phyloP scores from a whole-genome alignment of 768 basidiomycete genomes.

The Tylopilus vinaceipallidus region DNA sequence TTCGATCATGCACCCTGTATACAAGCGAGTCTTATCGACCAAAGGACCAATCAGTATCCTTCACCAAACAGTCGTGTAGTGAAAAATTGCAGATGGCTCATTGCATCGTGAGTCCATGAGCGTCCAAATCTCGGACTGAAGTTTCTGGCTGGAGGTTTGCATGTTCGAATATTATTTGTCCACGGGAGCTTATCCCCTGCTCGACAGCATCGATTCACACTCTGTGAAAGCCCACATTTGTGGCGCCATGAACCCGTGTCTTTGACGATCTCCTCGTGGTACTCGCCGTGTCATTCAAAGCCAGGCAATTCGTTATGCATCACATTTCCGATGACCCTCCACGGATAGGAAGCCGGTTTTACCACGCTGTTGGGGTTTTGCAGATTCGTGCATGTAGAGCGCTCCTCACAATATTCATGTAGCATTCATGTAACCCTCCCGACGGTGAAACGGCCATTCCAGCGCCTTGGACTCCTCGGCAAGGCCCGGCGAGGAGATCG shows the following conservation, averaged over 20 bases:
- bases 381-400: conserved; percentile 77
- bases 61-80: background rate
- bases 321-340: conserved; percentile 82
- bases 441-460: too few relatives aligned
- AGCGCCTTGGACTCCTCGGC: too few relatives aligned
- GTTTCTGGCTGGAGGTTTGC: too few relatives aligned
- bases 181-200: conserved; percentile 6
- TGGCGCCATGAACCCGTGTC: conserved; percentile 68
- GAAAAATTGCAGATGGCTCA: background rate
- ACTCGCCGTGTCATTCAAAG: conserved; percentile 57
- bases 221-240: conserved; percentile 55
- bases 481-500: conserved; percentile 70
- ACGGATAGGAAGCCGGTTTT: conserved; percentile 87
- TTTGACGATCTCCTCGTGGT: conserved; percentile 78
- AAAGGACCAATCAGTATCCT: background rate
- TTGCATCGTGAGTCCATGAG: background rate
- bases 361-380: conserved; percentile 88
- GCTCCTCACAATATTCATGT: too few relatives aligned
- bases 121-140: too few relatives aligned
- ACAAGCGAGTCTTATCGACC: too few relatives aligned
- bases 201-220: conserved; percentile 55
- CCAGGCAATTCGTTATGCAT: conserved; percentile 69
- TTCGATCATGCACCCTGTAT: background rate
- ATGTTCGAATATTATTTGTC: too few relatives aligned
- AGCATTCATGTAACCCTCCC: too few relatives aligned